Evolutionary conservation across 1,139 yeast genomes (phyloP), one percentile per base, ranked within the genome.

Genomic region (Meyerozyma athensensis): DNA sequence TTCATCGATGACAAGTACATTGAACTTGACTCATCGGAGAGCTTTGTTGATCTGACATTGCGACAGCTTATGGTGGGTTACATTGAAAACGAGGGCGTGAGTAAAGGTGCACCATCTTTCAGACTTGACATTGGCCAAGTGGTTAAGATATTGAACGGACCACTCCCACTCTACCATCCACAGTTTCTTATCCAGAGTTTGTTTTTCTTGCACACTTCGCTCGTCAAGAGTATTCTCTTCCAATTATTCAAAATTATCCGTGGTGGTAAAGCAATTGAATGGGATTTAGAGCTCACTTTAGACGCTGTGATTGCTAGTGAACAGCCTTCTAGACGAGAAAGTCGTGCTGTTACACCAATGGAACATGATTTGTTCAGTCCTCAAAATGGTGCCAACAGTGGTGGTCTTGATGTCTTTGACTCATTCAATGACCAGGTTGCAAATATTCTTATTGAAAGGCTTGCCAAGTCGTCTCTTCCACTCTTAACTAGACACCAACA

Each of bases 401-500:
- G 63, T 34, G 53, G 66, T 2, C 68, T 64, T 39, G 50, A 52
- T 6, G 66, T 71, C 2, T 75, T 65, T 39, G 55, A 60, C 2
- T 50, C 46, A 21, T 78, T 82, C 45, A 69, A 68, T 43, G 54
- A 58, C 4, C 59, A 61, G 10, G 70, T 77, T 16, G 72, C 79
- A 2, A 69, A 65, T 2, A 56, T 74, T 4, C 62, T 90, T 19
- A 62, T 69, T 16, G 85, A 81, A 19, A 77, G 77, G 47, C 63
- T 90, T 36, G 77, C 78, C 38, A 79, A 74, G 42, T 65, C 76
- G 2, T 72, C 92, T 0, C 63, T 90, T 20, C 97, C 97, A 0
- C 81, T 82, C 44, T 58, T 90, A 34, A 87, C 96, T 0, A 77
- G 96, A 43, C 97, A 90, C 60, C 97, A 90, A 54, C 97, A 90